Evolutionary conservation across 257 asterid genomes (phyloP), one percentile per base, ranked within the genome.

Genomic region (Lantana camara): DNA sequence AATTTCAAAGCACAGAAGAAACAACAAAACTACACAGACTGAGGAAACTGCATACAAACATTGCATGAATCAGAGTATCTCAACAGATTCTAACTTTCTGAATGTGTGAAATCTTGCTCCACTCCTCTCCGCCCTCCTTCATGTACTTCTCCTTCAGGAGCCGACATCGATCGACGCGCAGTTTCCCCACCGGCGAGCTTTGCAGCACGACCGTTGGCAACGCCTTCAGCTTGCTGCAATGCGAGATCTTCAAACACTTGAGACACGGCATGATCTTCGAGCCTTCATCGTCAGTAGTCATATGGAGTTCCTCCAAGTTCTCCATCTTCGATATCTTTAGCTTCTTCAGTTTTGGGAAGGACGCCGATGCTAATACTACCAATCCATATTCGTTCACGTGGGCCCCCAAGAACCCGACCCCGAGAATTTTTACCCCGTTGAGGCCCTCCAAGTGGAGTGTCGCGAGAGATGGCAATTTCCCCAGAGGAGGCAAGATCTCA

Each of bases 291-390:
- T 41, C 27, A 5, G 47, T 38, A 13, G 16, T 57, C 61, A 79
- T 5, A 5, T 75, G 38, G 91, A 93, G 85, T 45, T 77, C 84
- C 62, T 77, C 83, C 85, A 66, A 85, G 16, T 65, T 74, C 5
- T 53, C 72, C 89, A 85, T 63, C 24, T 75, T 59, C 21, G 80
- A 71, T 45, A 88, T 47, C 77, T 83, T 88, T 47, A 88, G 82
- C 57, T 77, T 83, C 74, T 76, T 85, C 73, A 85, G 70, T 64
- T 74, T 79, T 0, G 91, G 87, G 57, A 88, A 83, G 37, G 4
- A 4, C 1, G 68, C 75, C 16, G 70, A 2, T 16, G 19, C 4
- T 35, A 10, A 37, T 37, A 65, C 19, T 7, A 56, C 32, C 15
- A 71, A 14, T 14, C 60, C 49, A 17, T 7, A 57, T 46, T 29